These are phyloP conservation scores for Entrophospora sp. DNA, from an alignment of 192 early-diverging fungal genomes.

Conservation along the genomic window DNA sequence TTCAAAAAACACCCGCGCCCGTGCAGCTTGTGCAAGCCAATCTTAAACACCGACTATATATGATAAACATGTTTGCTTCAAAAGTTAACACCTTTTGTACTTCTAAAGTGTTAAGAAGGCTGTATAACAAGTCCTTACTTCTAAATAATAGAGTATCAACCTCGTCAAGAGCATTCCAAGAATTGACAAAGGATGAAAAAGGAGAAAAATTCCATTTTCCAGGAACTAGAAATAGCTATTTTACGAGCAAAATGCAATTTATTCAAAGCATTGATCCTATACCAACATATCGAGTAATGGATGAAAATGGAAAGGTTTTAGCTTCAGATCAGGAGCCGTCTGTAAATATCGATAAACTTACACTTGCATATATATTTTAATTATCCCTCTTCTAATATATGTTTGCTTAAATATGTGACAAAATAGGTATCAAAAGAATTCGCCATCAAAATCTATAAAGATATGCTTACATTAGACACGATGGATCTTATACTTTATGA, in stretches of 20 bases:
- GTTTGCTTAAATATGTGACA: too few relatives aligned
- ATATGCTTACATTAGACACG: constrained; percentile 81
- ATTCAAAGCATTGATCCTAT: constrained; percentile 60
- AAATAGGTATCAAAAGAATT: constrained; percentile 70
- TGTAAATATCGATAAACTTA: too few relatives aligned
- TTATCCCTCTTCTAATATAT: too few relatives aligned
- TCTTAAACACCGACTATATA: too few relatives aligned
- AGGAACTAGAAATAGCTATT: constrained; percentile 54
- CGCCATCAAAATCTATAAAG: constrained; percentile 73
- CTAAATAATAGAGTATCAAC: too few relatives aligned
- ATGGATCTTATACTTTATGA: constrained; percentile 97
- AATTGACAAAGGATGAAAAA: constrained; percentile 24
- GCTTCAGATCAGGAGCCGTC: constrained; percentile 62
- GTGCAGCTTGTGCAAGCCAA: too few relatives aligned
- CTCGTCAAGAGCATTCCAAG: background rate
- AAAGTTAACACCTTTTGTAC: too few relatives aligned
- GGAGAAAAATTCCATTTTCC: constrained; percentile 56
- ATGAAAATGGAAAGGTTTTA: constrained; percentile 70
- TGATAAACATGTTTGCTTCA: too few relatives aligned
- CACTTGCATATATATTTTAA: too few relatives aligned
- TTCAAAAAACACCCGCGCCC: too few relatives aligned
- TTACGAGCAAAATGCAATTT: constrained; percentile 54
- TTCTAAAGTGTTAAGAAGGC: too few relatives aligned
- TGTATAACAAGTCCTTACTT: too few relatives aligned
- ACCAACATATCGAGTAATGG: constrained; percentile 91